Evolutionary conservation across 2,329 filamentous ascomycete species (phyloP), one percentile per base, ranked within the genome.

Genomic region (Aspergillus quadricinctus): DNA sequence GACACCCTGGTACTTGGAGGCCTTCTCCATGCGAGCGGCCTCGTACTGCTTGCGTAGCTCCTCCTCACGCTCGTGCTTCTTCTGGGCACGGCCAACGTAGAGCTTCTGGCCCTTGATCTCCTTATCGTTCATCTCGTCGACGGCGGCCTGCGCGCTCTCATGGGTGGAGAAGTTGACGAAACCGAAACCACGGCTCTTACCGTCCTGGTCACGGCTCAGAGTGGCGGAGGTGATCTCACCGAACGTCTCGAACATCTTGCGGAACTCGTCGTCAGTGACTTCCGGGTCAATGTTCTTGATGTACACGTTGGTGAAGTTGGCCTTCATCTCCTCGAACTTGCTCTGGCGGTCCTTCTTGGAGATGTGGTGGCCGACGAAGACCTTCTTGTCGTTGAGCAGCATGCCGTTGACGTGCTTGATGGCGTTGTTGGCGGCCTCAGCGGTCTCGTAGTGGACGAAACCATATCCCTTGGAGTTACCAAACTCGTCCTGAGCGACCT

Each of bases 281-380:
- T 97, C 93, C 37, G 80, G 71, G 69, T 87, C 85, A 68, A 99
- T 88, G 82, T 99, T 99, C 88, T 99, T 99, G 81, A 99, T 90
- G 81, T 99, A 99, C 78, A 99, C 88, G 78, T 99, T 99, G 82
- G 94, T 99, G 85, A 95, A 99, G 84, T 99, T 99, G 78, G 94
- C 94, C 88, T 99, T 99, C 93, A 99, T 99, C 84, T 99, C 94
- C 82, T 99, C 94, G 69, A 97, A 97, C 82, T 99, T 99, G 90
- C 91, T 96, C 85, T 97, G 94, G 70, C 94, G 93, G 75, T 99
- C 94, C 85, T 97, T 97, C 89, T 97, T 97, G 76, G 94, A 92
- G 71, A 99, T 97, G 81, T 99, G 94, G 80, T 97, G 93, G 64
- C 94, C 94, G 67, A 99, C 94, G 69, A 95, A 99, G 64, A 99